phyloP scores from a whole-genome alignment of 2,329 filamentous ascomycete species.

The Verticillium longisporum region DNA sequence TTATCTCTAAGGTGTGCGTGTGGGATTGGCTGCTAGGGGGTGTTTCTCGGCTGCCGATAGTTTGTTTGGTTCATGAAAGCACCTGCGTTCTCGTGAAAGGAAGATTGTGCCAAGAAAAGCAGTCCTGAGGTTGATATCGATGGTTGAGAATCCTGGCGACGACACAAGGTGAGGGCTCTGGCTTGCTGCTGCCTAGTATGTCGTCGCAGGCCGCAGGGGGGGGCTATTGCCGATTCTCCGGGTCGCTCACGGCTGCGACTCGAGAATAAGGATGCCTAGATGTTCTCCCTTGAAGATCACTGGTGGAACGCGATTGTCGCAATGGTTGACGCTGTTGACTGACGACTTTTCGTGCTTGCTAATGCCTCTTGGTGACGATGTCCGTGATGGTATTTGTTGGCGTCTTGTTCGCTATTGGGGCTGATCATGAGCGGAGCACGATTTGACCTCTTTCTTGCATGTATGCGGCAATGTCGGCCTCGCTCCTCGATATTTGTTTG shows the following conservation, averaged over 20 bases:
- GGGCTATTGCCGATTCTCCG: too few species aligned
- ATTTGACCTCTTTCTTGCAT: too few species aligned
- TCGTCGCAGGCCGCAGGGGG: background rate
- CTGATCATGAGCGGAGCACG: too few species aligned
- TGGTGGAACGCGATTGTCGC: too few species aligned
- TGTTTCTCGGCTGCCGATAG: background rate
- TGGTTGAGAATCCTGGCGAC: background rate
- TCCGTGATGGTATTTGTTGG: background rate
- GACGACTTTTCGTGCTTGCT: background rate
- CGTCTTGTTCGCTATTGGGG: too few species aligned
- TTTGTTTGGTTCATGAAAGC: background rate
- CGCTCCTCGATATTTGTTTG: too few species aligned
- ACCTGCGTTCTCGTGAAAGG: background rate
- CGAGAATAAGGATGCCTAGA: too few species aligned
- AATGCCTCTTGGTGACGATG: background rate
- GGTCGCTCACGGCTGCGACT: too few species aligned
- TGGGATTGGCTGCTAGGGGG: background rate
- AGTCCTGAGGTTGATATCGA: background rate
- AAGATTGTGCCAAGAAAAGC: background rate
- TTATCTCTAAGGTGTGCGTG: background rate
- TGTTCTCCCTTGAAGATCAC: too few species aligned
- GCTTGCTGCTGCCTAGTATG: background rate
- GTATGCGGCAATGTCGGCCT: too few species aligned
- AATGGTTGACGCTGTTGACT: background rate
- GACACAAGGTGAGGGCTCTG: background rate